A percentile compares a stretch with the other conserved stretches of the same genome.
phyloP scores from a whole-genome alignment of 2,329 filamentous ascomycete species.

The Lecanicillium sp. region DNA sequence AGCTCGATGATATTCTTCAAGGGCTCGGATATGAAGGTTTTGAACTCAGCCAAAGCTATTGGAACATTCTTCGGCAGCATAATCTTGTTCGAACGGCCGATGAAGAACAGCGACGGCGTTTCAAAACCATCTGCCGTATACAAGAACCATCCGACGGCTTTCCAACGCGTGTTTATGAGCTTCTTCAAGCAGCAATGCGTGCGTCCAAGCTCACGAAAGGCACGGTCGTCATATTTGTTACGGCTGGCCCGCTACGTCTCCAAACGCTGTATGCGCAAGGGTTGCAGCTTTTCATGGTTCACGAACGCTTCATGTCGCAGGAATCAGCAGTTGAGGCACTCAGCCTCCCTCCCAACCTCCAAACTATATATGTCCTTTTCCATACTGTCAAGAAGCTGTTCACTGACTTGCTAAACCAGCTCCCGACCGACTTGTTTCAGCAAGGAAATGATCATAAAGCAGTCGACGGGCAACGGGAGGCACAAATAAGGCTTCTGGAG shows the following conservation, averaged over 20 bases:
- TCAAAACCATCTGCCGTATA: not conserved
- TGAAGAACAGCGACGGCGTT: not conserved
- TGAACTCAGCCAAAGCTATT: constrained; percentile 3
- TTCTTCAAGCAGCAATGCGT: not conserved
- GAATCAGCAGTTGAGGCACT: not conserved
- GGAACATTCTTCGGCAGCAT: not conserved
- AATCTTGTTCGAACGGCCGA: not conserved
- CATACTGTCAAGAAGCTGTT: not conserved
- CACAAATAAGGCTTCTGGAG: not conserved
- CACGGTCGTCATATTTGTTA: not conserved
- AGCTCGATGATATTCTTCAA: constrained; percentile 1
- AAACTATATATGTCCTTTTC: not conserved
- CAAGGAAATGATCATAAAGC: not conserved
- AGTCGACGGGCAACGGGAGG: not conserved
- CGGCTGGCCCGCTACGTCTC: not conserved
- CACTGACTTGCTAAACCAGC: not conserved
- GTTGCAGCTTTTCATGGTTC: not conserved
- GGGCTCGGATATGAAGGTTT: constrained; percentile 1
- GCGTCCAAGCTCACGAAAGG: not conserved
- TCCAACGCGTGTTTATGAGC: not conserved
- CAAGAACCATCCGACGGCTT: not conserved
- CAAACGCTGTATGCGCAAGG: constrained; percentile 1
- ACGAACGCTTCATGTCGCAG: not conserved
- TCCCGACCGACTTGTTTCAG: not conserved
- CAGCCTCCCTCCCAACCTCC: not conserved